Evolutionary conservation across 2,329 filamentous ascomycete species (phyloP), one percentile per base, ranked within the genome.

Genomic region (Ustulina deusta): DNA sequence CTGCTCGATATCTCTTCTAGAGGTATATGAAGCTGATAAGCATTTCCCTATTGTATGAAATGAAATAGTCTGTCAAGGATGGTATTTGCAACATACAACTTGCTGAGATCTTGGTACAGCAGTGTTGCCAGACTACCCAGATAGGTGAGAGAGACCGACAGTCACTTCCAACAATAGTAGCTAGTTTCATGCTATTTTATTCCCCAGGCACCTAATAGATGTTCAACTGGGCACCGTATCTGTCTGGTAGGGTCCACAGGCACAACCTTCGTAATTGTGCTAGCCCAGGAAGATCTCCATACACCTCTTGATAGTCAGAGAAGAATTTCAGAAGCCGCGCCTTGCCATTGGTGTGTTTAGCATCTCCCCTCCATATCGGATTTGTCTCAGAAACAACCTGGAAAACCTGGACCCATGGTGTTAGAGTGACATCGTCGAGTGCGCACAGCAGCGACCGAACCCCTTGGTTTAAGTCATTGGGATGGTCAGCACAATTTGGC

Each of bases 251-350:
- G 0, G 3, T 5, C 4, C 58, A 20, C 3, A 20, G 15, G 1
- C 1, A 22, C 2, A 3, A 20, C 17, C 5, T 2, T 20, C 2
- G 27, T n/a, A 61, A 7, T 10, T 64, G 40, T 9, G 9, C 27
- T n/a, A 36, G 55, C 3, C 55, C 56, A 1, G 61, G 55, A 11
- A 68, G 65, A 48, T 68, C 61, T 7, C 56, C 25, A 20, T 46
- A 44, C n/a, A 2, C n/a, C 1, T 56, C 48, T 27, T 68, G 65
- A 38, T 64, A 64, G 3, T 60, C 27, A 25, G 11, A 9, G 20
- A 64, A 17, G 11, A 61, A 36, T 17, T 22, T 27, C 17, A 68
- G 6, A 15, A 68, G 56, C 6, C 20, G 40, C 13, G 34, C 40
- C 17, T 66, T 51, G 17, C 44, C 52, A 20, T 22, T 51, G 6